Percentiles rank a stretch among this genome's conserved stretches.
phyloP scores from a whole-genome alignment of 208 protist species.

The Trypanosomatidae sp. region DNA sequence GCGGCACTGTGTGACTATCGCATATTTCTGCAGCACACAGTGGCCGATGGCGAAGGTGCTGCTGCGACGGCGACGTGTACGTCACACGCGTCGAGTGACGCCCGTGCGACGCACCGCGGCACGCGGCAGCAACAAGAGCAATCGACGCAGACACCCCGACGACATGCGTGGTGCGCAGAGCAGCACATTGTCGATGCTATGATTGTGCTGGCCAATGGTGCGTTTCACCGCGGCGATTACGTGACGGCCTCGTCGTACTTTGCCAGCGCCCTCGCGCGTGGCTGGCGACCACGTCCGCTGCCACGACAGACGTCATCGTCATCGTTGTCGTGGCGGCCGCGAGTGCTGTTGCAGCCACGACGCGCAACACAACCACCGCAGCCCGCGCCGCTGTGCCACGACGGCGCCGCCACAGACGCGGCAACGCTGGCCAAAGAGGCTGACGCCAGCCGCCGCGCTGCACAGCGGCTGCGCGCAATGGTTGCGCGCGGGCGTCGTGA shows the following conservation, averaged over 20 bases:
- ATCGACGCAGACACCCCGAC: no score
- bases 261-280: constrained; percentile 44
- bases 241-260: constrained; percentile 47
- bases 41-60: no score
- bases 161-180: no score
- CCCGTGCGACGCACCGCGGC: no score
- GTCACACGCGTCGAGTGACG: no score
- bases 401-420: background rate
- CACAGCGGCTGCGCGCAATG: constrained; percentile 2
- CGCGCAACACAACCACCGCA: background rate
- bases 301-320: background rate
- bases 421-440: background rate
- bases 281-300: constrained; percentile 38
- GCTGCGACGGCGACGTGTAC: no score
- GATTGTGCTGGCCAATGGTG: constrained; percentile 68
- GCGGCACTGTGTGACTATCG: constrained; percentile 40
- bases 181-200: constrained; percentile 70
- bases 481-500: no score
- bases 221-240: constrained; percentile 37
- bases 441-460: background rate
- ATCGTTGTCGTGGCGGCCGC: no score
- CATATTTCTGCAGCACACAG: constrained; percentile 19
- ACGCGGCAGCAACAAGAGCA: no score
- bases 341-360: background rate
- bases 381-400: background rate